Evolutionary conservation across 1,284 basidiomycete genomes (phyloP), one percentile per base, ranked within the genome.

Genomic region (Sporisorium reilianum): DNA sequence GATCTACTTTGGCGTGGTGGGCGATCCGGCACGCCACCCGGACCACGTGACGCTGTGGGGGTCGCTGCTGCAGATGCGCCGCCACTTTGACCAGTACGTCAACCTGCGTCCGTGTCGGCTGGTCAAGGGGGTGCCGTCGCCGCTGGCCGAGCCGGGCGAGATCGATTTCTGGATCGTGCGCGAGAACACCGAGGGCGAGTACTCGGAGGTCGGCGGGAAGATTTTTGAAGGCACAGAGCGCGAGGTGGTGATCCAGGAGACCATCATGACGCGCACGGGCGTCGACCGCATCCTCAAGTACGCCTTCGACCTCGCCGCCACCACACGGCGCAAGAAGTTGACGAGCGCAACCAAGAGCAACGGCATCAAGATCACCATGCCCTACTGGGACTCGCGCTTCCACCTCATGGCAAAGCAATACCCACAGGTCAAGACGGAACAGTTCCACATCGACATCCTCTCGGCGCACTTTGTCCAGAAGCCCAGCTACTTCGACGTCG

Each of bases 101-200:
- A 89, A 88, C 67, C 83, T 89, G 11, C 86, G 89, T 22, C 88
- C 88, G 1, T 88, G 87, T 63, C 86, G 87, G 14, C 81, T 89
- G 20, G 85, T 89, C 11, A 85, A 86, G n/a, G 89, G 89, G 3
- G 87, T 89, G 25, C 80, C 84, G 1, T 88, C 87, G 14, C 88
- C 88, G 1, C 83, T 89, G 25, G 74, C 78, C 16, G 64, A 77
- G 28, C 80, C 81, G 1, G 85, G 86, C 7, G 79, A 86, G 34
- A 85, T 89, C 54, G 88, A 90, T 76, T 89, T 88, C 78, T 85
- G 88, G 63, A 87, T 89, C 54, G 77, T 85, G 2, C 85, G 88
- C 49, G 89, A 89, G 81, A 89, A 89, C 69, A 88, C 87, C n/a
- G 88, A 89, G 77, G 89, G 89, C 40, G 88, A 89, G 75, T 89